These are phyloP conservation scores for Myriosclerotinia scirpicola DNA, from an alignment of 2,329 filamentous ascomycete genomes.

Conservation along the genomic window DNA sequence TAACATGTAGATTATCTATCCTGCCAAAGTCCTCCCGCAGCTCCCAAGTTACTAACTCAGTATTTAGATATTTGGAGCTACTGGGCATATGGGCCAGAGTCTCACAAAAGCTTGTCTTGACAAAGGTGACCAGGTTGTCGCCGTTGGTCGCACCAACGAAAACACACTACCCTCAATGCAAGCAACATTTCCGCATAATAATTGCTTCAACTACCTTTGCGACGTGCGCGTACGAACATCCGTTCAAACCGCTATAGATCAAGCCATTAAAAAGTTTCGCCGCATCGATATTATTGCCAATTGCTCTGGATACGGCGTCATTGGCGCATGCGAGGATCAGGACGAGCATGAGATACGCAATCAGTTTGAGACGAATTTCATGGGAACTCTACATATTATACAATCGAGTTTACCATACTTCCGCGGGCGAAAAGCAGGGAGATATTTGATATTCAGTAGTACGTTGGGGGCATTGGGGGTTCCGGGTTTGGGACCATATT, in stretches of 20 bases:
- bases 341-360: slow-evolving; percentile 92
- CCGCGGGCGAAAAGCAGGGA: slow-evolving; percentile 69
- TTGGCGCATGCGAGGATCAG: slow-evolving; percentile 94
- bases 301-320: slow-evolving; percentile 92
- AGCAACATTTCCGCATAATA: slow-evolving; percentile 59
- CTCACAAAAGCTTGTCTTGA: slow-evolving; percentile 79
- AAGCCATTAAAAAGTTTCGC: slow-evolving; percentile 71
- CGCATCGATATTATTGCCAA: slow-evolving; percentile 88
- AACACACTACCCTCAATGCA: slow-evolving; percentile 72
- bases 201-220: slow-evolving; percentile 79
- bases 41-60: slow-evolving; percentile 17
- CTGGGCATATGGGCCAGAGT: slow-evolving; percentile 93
- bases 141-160: slow-evolving; percentile 81
- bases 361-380: slow-evolving; percentile 97
- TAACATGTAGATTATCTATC: neutral
- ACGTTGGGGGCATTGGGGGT: slow-evolving; percentile 91
- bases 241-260: slow-evolving; percentile 69
- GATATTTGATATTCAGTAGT: slow-evolving; percentile 93
- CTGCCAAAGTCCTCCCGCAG: too few species aligned
- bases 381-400: slow-evolving; percentile 91
- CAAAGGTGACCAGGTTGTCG: slow-evolving; percentile 80
- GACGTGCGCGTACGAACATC: slow-evolving; percentile 83
- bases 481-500: slow-evolving; percentile 89
- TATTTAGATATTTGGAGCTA: slow-evolving; percentile 81
- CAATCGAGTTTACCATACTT: slow-evolving; percentile 88